phyloP scores from a whole-genome alignment of 805 yeast genomes.

The Wickerhamiella shivajii region DNA sequence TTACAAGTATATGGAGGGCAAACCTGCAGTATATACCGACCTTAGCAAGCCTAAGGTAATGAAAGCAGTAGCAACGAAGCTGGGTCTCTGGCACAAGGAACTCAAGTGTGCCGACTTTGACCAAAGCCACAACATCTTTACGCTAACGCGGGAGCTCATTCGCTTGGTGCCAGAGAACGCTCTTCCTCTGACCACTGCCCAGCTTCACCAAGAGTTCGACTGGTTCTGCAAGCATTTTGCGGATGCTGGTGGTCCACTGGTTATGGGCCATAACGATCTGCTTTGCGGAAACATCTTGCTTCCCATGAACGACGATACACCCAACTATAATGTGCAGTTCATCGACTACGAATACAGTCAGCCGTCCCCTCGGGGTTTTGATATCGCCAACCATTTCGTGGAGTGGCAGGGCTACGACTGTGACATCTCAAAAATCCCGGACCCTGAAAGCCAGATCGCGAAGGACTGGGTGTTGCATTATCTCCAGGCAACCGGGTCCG shows the following conservation, averaged over 20 bases:
- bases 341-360: conserved; percentile 63
- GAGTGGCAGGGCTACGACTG: conserved; percentile 80
- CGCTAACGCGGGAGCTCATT: conserved; percentile 46
- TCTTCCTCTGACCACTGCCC: conserved; percentile 25
- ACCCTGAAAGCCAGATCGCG: conserved; percentile 30
- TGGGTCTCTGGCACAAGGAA: conserved; percentile 56
- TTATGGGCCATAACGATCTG: conserved; percentile 57
- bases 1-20: conserved; percentile 54
- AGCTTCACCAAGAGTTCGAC: conserved; percentile 35
- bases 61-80: conserved; percentile 45
- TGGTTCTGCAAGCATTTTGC: conserved; percentile 37
- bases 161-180: conserved; percentile 38
- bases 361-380: conserved; percentile 61
- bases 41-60: conserved; percentile 34
- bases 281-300: conserved; percentile 60
- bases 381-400: conserved; percentile 58
- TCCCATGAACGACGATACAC: conserved; percentile 23
- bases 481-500: conserved; percentile 25
- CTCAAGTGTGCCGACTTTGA: conserved; percentile 23
- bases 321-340: conserved; percentile 29
- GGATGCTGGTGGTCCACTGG: conserved; percentile 34
- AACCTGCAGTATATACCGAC: conserved; percentile 43
- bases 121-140: conserved; percentile 18
- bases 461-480: conserved; percentile 47
- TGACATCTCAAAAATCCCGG: conserved; percentile 43